Percentiles rank a stretch among this genome's conserved stretches.
Evolutionary conservation across 1,139 yeast genomes (phyloP).

Genomic region (Taphrina pruni): DNA sequence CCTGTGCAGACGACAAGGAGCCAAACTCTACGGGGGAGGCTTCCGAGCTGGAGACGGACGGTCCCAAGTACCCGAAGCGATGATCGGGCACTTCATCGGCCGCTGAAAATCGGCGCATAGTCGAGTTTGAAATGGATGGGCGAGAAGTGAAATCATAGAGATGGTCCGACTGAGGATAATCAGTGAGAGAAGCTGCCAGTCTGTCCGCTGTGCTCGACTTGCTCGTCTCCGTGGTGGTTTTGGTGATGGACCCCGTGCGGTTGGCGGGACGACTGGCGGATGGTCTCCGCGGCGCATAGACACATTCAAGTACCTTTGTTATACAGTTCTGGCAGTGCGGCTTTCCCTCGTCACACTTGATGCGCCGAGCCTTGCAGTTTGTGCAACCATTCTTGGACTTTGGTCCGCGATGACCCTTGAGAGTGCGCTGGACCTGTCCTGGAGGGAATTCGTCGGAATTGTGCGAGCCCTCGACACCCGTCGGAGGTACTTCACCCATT

Average conservation of each 20-base stretch:
- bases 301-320: slow-evolving; percentile 23
- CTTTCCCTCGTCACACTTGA: slow-evolving; percentile 58
- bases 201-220: slow-evolving; percentile 1
- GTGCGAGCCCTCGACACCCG: background rate
- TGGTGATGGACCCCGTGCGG: background rate
- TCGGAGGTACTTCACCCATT: slow-evolving; percentile 6
- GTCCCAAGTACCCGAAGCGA: slow-evolving; percentile 8
- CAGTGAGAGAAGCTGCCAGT: background rate
- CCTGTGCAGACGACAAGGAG: background rate
- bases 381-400: slow-evolving; percentile 53
- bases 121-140: background rate
- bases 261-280: background rate
- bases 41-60: slow-evolving; percentile 6
- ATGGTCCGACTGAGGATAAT: background rate
- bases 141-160: background rate
- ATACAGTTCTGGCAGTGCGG: slow-evolving; percentile 48
- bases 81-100: slow-evolving; percentile 1
- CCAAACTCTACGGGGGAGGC: slow-evolving; percentile 3
- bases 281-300: slow-evolving; percentile 13
- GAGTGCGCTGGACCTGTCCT: background rate
- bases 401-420: slow-evolving; percentile 38
- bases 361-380: slow-evolving; percentile 57
- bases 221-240: slow-evolving; percentile 9
- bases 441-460: background rate
- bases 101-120: background rate